Evolutionary conservation across 495 filamentous ascomycete genomes (phyloP).

Genomic region (Penicillium bialowiezense): DNA sequence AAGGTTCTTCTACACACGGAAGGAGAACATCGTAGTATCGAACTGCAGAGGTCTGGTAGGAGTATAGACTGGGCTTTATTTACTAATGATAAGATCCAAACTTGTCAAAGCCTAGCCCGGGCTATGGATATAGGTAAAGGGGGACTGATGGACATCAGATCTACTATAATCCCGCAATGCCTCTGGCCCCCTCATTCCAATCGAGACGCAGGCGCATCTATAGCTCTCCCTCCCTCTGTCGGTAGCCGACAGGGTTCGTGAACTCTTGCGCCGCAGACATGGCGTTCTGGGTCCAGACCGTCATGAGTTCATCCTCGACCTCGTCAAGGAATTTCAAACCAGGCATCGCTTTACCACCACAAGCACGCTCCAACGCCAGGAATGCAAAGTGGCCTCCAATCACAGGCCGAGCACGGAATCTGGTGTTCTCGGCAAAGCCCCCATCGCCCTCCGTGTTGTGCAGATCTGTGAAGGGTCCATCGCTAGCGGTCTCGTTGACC

Average conservation of each 20-base stretch:
- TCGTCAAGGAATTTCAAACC: conserved; percentile 63
- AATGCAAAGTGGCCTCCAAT: conserved; percentile 87
- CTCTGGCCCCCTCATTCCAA: not conserved
- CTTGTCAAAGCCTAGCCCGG: not conserved
- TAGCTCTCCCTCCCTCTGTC: conserved; percentile 22
- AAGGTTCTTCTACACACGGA: no score
- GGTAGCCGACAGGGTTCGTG: conserved; percentile 1
- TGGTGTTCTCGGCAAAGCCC: conserved; percentile 58
- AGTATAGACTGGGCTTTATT: conserved; percentile 1
- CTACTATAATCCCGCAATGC: not conserved
- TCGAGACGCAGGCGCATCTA: not conserved
- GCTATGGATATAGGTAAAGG: not conserved
- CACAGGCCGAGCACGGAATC: conserved; percentile 81
- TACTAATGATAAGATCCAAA: conserved; percentile 9
- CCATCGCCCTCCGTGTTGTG: conserved; percentile 74
- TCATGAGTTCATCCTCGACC: conserved; percentile 21
- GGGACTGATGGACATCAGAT: not conserved
- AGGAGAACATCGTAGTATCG: no score
- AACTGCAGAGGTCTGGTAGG: no score
- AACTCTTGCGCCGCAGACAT: conserved; percentile 26
- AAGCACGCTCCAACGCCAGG: conserved; percentile 72
- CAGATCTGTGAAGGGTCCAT: conserved; percentile 78
- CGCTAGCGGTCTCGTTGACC: conserved; percentile 81
- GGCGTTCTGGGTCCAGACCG: conserved; percentile 20
- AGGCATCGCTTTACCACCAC: conserved; percentile 64